Evolutionary conservation across 257 asterid genomes (phyloP).

Genomic region (Nicotiana knightiana): DNA sequence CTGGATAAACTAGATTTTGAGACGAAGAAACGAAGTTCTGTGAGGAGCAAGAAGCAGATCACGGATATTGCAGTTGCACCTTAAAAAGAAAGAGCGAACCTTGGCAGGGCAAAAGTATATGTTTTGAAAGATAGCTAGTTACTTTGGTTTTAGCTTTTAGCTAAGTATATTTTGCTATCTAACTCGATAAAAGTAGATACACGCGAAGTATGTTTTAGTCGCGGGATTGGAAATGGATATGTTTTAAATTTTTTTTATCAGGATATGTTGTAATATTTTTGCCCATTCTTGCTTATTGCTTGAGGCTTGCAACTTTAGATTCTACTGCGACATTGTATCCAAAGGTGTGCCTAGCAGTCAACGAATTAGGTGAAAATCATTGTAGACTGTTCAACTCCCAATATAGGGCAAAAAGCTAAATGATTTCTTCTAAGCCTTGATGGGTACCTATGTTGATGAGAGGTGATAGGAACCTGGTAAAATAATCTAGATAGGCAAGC

Average conservation of each 20-base stretch:
- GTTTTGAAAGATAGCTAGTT: neutral
- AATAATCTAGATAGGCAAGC: no score
- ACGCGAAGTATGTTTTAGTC: neutral
- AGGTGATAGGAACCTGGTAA: no score
- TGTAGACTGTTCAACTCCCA: no score
- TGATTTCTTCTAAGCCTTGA: no score
- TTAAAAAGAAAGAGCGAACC: neutral
- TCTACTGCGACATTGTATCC: neutral
- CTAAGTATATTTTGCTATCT: neutral
- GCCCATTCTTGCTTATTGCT: neutral
- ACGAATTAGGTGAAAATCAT: no score
- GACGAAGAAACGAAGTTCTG: slow-evolving; percentile 45
- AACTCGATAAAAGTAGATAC: neutral
- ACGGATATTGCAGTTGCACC: slow-evolving; percentile 39
- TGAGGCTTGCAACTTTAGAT: neutral
- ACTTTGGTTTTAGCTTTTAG: neutral
- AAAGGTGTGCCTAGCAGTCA: no score
- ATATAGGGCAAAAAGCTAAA: no score
- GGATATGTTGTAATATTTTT: neutral
- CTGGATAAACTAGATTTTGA: slow-evolving; percentile 60
- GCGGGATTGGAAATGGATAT: neutral
- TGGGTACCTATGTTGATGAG: no score
- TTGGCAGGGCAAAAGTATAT: neutral
- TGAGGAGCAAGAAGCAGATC: slow-evolving; percentile 60
- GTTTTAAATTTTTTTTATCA: no score